Evolutionary conservation across 2,329 filamentous ascomycete genomes (phyloP), one percentile per base, ranked within the genome.

Genomic region (Aureobasidium sp.): DNA sequence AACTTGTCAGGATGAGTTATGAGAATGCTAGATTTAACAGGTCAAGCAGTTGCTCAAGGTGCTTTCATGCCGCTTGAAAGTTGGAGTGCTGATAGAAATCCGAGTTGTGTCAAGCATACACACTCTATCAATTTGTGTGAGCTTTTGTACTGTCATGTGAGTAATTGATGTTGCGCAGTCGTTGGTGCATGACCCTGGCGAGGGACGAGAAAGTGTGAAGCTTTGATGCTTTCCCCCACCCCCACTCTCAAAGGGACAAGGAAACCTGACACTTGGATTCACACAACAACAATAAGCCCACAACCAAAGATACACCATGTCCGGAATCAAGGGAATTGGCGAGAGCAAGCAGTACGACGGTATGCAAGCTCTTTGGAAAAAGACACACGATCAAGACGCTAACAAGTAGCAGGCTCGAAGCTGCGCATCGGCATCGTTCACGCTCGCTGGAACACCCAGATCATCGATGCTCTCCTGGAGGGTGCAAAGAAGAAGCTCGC

Each of bases 401-500:
- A 48, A 70, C 59, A 44, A 61, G 25, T 25, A 9, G 20, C 41
- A 80, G 78, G 79, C 67, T 77, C 77, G 11, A 81, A 80, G 71
- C 84, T 99, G 66, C 90, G 94, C 72, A 87, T 99, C 73, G 93
- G 89, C 73, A 97, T 99, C 73, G 84, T 99, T 63, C 94, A 97
- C 78, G 93, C 93, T 63, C 87, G 94, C 70, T 99, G 94, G 94
- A 99, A 99, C 79, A 82, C 82, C 67, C 83, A 82, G 67, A 90
- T 99, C 73, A 96, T 97, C 76, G 86, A 89, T 63, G 86, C 91
- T 59, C 86, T 99, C 62, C 82, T 99, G 64, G 80, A 83, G 58
- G 94, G 94, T 67, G 85, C 90, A 49, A 90, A 88, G 76, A 87
- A 87, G 69, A 87, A 87, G 72, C 86, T 99, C 62, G 78, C 87